These are phyloP conservation scores for Cyberlindnera sargentensis DNA, from an alignment of 805 yeast species.

Conservation along the genomic window DNA sequence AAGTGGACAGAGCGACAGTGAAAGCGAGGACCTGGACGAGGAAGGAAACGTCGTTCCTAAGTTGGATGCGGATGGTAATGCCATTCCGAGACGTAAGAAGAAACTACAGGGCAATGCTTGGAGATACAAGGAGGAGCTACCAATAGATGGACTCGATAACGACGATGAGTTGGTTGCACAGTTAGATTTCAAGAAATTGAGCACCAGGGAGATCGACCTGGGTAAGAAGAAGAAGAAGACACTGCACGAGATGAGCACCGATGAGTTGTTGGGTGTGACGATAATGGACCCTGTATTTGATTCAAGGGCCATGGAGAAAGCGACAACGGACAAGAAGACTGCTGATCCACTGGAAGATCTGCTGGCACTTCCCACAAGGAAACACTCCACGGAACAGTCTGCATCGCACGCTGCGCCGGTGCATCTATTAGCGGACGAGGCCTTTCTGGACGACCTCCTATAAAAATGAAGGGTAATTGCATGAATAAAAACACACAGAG, in stretches of 20 bases:
- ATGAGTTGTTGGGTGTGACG: slow-evolving; percentile 8
- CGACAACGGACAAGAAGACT: too few species aligned
- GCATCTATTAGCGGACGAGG: slow-evolving; percentile 15
- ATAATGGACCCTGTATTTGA: too few species aligned
- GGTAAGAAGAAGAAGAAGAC: slow-evolving; percentile 1
- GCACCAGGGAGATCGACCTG: slow-evolving; percentile 7
- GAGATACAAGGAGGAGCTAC: slow-evolving; percentile 20
- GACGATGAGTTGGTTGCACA: slow-evolving; percentile 8
- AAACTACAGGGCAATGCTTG: slow-evolving; percentile 12
- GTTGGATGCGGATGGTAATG: slow-evolving; percentile 5
- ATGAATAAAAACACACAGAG: too few species aligned
- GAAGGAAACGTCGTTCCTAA: slow-evolving; percentile 11
- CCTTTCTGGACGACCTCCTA: slow-evolving; percentile 19
- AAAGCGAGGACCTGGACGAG: slow-evolving; percentile 8
- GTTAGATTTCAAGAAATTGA: slow-evolving; percentile 17
- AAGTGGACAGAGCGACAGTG: not conserved
- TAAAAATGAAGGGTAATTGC: not conserved
- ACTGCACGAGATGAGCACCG: slow-evolving; percentile 2
- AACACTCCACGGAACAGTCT: not conserved
- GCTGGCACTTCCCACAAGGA: not conserved
- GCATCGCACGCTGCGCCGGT: slow-evolving; percentile 8
- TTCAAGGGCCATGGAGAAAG: too few species aligned
- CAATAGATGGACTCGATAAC: slow-evolving; percentile 14
- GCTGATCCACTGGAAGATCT: not conserved
- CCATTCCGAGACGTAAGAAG: slow-evolving; percentile 5